phyloP scores from a whole-genome alignment of 306 rosid species.

The Luffa aegyptiaca region DNA sequence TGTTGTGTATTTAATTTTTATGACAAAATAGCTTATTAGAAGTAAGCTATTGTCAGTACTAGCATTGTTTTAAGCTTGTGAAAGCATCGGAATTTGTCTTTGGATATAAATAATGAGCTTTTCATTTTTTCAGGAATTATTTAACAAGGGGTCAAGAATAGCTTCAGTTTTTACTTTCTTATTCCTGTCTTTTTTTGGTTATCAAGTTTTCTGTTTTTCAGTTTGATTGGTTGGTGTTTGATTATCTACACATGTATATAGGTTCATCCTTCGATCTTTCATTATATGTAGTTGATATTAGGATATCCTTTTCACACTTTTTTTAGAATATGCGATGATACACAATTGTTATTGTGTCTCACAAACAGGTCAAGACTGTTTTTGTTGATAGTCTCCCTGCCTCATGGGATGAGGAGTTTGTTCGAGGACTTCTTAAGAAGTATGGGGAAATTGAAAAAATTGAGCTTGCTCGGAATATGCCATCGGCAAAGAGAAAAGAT shows the following conservation, averaged over 20 bases:
- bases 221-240: background rate
- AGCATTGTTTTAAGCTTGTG: background rate
- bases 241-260: background rate
- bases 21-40: background rate
- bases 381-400: slow-evolving; percentile 91
- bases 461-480: slow-evolving; percentile 96
- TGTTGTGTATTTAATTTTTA: background rate
- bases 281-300: background rate
- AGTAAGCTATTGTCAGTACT: background rate
- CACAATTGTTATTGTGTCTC: slow-evolving; percentile 19
- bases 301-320: background rate
- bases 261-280: background rate
- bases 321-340: background rate
- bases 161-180: background rate
- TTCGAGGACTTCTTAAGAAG: slow-evolving; percentile 58
- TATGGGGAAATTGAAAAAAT: slow-evolving; percentile 73
- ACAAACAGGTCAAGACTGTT: slow-evolving; percentile 83
- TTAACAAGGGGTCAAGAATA: background rate
- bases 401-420: slow-evolving; percentile 86
- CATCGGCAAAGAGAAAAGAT: slow-evolving; percentile 91
- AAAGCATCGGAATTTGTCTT: background rate
- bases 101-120: background rate
- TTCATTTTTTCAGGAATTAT: background rate
- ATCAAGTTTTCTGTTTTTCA: background rate
- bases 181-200: background rate